Evolutionary conservation across 2,329 filamentous ascomycete genomes (phyloP), one percentile per base, ranked within the genome.

Genomic region (Neonectria hederae): DNA sequence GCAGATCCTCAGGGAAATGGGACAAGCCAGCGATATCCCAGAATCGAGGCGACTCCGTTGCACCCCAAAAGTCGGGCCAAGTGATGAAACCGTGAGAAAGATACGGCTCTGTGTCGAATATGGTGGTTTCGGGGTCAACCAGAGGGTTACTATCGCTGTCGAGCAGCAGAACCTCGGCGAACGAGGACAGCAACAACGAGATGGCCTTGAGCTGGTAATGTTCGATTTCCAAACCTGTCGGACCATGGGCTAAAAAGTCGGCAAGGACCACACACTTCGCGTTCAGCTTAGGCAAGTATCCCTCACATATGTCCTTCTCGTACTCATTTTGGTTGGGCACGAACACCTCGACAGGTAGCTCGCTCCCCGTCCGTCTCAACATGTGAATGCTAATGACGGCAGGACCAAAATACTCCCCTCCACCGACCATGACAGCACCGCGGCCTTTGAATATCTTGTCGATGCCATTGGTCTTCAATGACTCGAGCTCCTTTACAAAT

Each of bases 141-240:
- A 64, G n/a, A 13, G 62, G 62, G 4, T 61, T 64, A n/a, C 62
- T 64, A 17, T 64, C 62, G 26, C 62, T 64, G 30, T 64, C 62
- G n/a, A 64, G 40, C 21, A 64, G 48, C 38, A 64, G 40, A 48
- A 64, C 62, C 24, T 64, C 62, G 22, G 52, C 38, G 13, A 64
- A 64, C 5, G 62, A 64, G 14, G 62, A 64, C 38, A 64, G 46
- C 30, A 64, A 21, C 52, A 64, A 14, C 26, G 62, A 52, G 6
- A 48, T 45, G 14, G 62, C 43, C 46, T 64, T 64, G 40, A 64
- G 52, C 45, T 64, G 62, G 24, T 64, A 64, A 28, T 64, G 62
- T 19, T 46, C 13, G 49, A 64, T 61, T 24, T 55, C 35, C 52
- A 64, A 17, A 0, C 19, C 53, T 8, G 22, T 32, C 3, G 62